A percentile compares a stretch with the other conserved stretches of the same genome.
phyloP scores from a whole-genome alignment of 495 filamentous ascomycete genomes.

The Podospora sp. region DNA sequence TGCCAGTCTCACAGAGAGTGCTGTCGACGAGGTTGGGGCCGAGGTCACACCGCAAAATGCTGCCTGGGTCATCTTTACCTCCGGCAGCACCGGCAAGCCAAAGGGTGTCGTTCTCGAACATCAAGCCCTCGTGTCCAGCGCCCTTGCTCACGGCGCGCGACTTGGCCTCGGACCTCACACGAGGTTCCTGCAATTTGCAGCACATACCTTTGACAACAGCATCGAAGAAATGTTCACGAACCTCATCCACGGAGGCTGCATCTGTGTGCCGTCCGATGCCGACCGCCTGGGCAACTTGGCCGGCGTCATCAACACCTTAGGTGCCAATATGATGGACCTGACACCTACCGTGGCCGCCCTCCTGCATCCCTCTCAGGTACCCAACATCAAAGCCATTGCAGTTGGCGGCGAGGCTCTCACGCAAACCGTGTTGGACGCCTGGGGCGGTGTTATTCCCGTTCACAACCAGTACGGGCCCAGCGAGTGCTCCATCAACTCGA shows the following conservation, averaged over 20 bases:
- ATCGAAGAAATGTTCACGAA: slow-evolving; percentile 60
- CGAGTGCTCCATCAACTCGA: slow-evolving; percentile 34
- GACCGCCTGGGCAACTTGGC: slow-evolving; percentile 25
- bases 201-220: slow-evolving; percentile 61
- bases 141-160: slow-evolving; percentile 37
- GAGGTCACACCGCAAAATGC: slow-evolving; percentile 19
- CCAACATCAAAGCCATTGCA: slow-evolving; percentile 31
- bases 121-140: slow-evolving; percentile 43
- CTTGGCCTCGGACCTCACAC: slow-evolving; percentile 44
- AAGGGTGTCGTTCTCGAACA: slow-evolving; percentile 57
- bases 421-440: slow-evolving; percentile 22
- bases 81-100: slow-evolving; percentile 30
- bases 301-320: slow-evolving; percentile 21
- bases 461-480: slow-evolving; percentile 35
- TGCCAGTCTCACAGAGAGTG: background rate
- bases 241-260: slow-evolving; percentile 44
- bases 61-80: slow-evolving; percentile 54
- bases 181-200: slow-evolving; percentile 59
- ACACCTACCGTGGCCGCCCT: slow-evolving; percentile 28
- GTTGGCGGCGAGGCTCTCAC: slow-evolving; percentile 34
- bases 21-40: background rate
- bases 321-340: slow-evolving; percentile 32
- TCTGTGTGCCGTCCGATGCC: slow-evolving; percentile 38
- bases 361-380: slow-evolving; percentile 34
- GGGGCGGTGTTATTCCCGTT: slow-evolving; percentile 22